These are phyloP conservation scores for Arabidopsis suecica DNA, from an alignment of 345 rosid species.

Conservation along the genomic window DNA sequence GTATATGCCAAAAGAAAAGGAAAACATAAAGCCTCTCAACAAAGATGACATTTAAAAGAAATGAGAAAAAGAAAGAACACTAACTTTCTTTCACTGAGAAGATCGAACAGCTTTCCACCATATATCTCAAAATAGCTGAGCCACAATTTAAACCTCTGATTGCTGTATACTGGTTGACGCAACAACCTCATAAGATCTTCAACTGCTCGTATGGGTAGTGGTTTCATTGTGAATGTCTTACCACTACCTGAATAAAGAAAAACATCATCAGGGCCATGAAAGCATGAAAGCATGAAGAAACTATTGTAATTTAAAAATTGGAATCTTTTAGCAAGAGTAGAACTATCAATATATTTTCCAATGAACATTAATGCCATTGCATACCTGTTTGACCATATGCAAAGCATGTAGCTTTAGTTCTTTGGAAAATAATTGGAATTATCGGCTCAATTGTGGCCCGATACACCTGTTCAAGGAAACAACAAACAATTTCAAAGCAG, in stretches of 20 bases:
- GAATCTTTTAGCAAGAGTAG: constrained; percentile 12
- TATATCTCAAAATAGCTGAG: constrained; percentile 97
- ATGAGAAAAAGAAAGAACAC: constrained; percentile 40
- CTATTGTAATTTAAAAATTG: constrained; percentile 14
- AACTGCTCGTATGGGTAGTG: constrained; percentile 85
- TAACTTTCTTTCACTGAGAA: constrained; percentile 92
- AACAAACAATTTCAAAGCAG: constrained; percentile 11
- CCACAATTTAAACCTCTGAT: constrained; percentile 92
- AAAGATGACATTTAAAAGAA: not conserved
- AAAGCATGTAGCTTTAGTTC: constrained; percentile 99
- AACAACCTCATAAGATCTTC: constrained; percentile 88
- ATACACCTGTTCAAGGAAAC: constrained; percentile 65
- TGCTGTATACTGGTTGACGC: constrained; percentile 85
- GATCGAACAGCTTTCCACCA: constrained; percentile 97
- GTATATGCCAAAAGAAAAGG: constrained; percentile 21
- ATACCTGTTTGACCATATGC: constrained; percentile 99
- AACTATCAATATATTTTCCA: not conserved
- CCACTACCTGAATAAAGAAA: constrained; percentile 79
- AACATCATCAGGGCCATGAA: constrained; percentile 27
- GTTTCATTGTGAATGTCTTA: constrained; percentile 97
- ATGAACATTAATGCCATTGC: constrained; percentile 12
- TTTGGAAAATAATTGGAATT: constrained; percentile 89
- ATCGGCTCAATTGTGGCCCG: constrained; percentile 92
- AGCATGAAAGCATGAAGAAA: constrained; percentile 17
- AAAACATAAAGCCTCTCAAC: constrained; percentile 8